Evolutionary conservation across 1,284 basidiomycete genomes (phyloP), one percentile per base, ranked within the genome.

Genomic region (Austroboletus novae-zelandiae): DNA sequence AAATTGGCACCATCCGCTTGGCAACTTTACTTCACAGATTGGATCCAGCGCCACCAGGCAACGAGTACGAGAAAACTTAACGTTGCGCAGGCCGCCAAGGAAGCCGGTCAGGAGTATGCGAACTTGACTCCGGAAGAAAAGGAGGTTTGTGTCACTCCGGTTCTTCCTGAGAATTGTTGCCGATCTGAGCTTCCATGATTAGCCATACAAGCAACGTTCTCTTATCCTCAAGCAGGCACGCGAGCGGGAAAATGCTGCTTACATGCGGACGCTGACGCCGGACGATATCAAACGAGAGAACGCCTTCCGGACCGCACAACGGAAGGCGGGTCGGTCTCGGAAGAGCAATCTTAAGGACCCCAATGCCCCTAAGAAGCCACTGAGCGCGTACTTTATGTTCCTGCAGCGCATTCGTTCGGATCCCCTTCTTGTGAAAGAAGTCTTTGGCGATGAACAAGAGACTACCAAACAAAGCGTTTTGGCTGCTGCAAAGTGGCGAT

Each of bases 11-110:
- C 91, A 6, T 95, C 92, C 6, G 92, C 94, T 40, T 98, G 94
- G 94, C 94, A 98, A 71, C 80, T 98, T 47, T 98, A 94, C 74
- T 97, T 98, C 71, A 94, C 92, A 35, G 93, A 97, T 68, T 94
- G 93, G 84, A 92, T 98, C 59, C 86, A 90, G 69, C 83, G 86
- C 64, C 91, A 94, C 69, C 94, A 94, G 74, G 83, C 83, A 57
- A 78, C 80, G 37, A 85, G 80, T 56, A 81, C 78, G 42, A 78
- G 88, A 57, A 94, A 95, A 72, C 81, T 98, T 45, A 97, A 98
- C 69, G 94, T 98, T 52, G 94, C 94, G 9, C 91, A 95, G 68
- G 92, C 94, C 36, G 94, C 94, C 58, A 96, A 96, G 71, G 94
- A 96, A 65, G 94, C 94, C 37, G 94, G 93, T 41, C 83, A 86